Evolutionary conservation across 345 rosid genomes (phyloP).

Genomic region (Kernera saxatilis): DNA sequence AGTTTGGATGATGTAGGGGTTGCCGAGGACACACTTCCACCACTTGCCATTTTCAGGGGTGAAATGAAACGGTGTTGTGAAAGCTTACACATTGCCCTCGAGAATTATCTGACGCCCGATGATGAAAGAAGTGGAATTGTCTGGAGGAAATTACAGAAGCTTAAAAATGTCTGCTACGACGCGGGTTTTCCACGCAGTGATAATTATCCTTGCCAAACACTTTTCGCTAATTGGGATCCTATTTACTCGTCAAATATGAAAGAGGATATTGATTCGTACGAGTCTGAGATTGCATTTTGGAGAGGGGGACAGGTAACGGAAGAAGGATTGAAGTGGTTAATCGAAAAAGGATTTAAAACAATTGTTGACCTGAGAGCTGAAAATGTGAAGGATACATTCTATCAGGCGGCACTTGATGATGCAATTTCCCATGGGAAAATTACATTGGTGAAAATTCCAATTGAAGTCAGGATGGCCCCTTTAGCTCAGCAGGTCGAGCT

Average conservation of each 20-base stretch:
- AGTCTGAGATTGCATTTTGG: constrained; percentile 79
- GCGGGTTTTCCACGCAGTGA: constrained; percentile 74
- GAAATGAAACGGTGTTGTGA: constrained; percentile 98
- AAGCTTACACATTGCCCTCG: constrained; percentile 89
- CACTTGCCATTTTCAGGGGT: constrained; percentile 80
- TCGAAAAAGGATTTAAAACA: constrained; percentile 71
- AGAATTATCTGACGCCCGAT: constrained; percentile 68
- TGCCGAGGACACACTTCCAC: constrained; percentile 74
- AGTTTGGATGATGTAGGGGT: constrained; percentile 40
- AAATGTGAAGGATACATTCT: constrained; percentile 69
- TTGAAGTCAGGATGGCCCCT: constrained; percentile 81
- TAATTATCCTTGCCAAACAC: constrained; percentile 57
- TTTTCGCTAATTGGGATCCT: constrained; percentile 81
- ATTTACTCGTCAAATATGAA: constrained; percentile 54
- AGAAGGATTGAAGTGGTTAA: constrained; percentile 81
- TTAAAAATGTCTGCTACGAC: constrained; percentile 90
- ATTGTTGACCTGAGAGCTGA: constrained; percentile 88
- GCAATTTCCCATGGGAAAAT: constrained; percentile 58
- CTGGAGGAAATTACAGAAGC: constrained; percentile 91
- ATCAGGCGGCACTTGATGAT: constrained; percentile 56
- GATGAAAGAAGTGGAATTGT: constrained; percentile 61
- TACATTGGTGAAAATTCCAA: constrained; percentile 64
- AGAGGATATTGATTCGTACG: constrained; percentile 41
- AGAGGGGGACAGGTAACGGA: constrained; percentile 88
- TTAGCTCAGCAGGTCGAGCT: constrained; percentile 84